Percentiles rank a stretch among this genome's conserved stretches.
phyloP scores from a whole-genome alignment of 1,284 basidiomycete species.

The Cryptococcus sp. region DNA sequence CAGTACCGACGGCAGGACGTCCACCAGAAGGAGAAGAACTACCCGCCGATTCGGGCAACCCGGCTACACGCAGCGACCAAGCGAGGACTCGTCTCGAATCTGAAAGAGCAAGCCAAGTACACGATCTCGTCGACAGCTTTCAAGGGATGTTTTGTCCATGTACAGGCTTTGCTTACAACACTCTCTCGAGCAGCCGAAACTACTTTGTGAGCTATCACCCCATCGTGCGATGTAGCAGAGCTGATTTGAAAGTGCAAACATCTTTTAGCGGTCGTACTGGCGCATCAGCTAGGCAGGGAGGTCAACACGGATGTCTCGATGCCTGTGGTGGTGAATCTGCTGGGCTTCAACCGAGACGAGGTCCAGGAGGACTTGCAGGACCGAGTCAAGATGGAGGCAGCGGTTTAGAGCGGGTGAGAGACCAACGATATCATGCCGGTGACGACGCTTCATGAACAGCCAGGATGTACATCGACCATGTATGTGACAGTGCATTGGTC shows the following conservation, averaged over 20 bases:
- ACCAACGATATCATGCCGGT: too few species aligned
- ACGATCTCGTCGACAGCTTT: conserved; percentile 7
- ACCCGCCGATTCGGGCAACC: too few species aligned
- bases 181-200: conserved; percentile 26
- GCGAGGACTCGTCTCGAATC: too few species aligned
- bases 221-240: not conserved
- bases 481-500: too few species aligned
- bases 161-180: conserved; percentile 37
- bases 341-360: conserved; percentile 13
- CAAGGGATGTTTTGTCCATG: conserved; percentile 39
- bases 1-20: too few species aligned
- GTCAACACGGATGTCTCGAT: conserved; percentile 23
- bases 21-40: too few species aligned
- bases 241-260: conserved; percentile 39
- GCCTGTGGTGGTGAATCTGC: conserved; percentile 22
- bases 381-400: not conserved
- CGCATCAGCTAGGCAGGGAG: conserved; percentile 21
- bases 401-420: not conserved
- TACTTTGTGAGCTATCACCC: conserved; percentile 23
- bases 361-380: not conserved
- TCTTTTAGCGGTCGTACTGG: conserved; percentile 34
- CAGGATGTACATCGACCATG: too few species aligned
- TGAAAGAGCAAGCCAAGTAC: too few species aligned
- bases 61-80: too few species aligned
- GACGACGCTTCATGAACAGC: too few species aligned